Percentiles rank a stretch among this genome's conserved stretches.
Conservation (phyloP, 495 filamentous ascomycete genomes). For the Annulohypoxylon stygium region DNA sequence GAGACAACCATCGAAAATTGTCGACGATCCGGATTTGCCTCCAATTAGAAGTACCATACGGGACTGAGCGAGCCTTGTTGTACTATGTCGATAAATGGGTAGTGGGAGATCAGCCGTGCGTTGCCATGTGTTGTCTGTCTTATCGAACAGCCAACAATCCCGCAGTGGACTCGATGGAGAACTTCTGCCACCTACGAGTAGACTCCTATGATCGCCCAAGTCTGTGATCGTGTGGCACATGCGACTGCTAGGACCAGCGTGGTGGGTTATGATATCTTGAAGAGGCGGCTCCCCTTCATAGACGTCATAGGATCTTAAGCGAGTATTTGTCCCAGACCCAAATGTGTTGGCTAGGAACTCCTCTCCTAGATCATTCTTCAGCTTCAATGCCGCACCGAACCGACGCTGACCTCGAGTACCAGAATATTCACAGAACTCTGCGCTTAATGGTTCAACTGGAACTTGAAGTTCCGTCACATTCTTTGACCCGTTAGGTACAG, state of each 20-base stretch:
- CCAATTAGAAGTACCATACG: conserved; percentile 72
- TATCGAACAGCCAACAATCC: conserved; percentile 79
- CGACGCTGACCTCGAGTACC: conserved; percentile 57
- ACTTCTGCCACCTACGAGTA: conserved; percentile 82
- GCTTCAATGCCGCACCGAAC: conserved; percentile 55
- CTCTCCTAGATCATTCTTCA: conserved; percentile 40
- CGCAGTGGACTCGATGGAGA: conserved; percentile 75
- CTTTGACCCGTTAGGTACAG: background rate
- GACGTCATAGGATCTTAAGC: conserved; percentile 71
- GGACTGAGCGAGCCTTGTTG: conserved; percentile 64
- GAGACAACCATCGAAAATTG: conserved; percentile 71
- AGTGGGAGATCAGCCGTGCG: conserved; percentile 71
- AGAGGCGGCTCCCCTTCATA: conserved; percentile 56
- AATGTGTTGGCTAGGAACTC: conserved; percentile 61
- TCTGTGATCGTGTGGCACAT: conserved; percentile 84
- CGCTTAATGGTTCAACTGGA: background rate
- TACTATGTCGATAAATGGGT: conserved; percentile 79
- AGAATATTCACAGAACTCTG: conserved; percentile 46
- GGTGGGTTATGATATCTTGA: conserved; percentile 43
- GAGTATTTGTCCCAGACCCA: conserved; percentile 71
- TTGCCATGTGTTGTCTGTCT: conserved; percentile 67
- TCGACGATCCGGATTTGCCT: conserved; percentile 72
- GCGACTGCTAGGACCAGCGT: conserved; percentile 63
- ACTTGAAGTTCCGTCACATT: conserved; percentile 1
- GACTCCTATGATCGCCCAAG: conserved; percentile 61